Conservation (phyloP, 192 early-diverging fungal genomes). For the Coemansia sp. region DNA sequence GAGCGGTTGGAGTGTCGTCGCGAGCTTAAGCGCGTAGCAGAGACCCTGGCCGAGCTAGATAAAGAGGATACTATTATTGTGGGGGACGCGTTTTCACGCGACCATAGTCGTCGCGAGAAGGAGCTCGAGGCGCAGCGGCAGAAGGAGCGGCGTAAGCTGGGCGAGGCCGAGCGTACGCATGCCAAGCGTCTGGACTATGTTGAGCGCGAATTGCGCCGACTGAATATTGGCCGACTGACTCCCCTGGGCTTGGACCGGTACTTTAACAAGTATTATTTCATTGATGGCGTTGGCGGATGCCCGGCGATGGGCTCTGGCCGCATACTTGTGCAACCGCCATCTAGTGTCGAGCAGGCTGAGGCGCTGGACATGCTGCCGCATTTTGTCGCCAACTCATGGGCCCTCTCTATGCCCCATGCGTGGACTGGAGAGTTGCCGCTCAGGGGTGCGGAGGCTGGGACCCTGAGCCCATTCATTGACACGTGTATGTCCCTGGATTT, state of each 20-base stretch:
- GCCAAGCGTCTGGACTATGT: conserved; percentile 58
- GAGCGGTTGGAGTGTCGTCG: conserved; percentile 73
- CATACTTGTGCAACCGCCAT: conserved; percentile 64
- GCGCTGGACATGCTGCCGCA: conserved; percentile 16
- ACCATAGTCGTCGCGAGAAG: conserved; percentile 36
- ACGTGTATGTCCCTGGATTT: not conserved
- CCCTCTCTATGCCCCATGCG: conserved; percentile 50
- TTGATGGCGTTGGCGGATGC: conserved; percentile 76
- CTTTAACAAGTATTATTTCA: conserved; percentile 87
- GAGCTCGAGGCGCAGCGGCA: conserved; percentile 46
- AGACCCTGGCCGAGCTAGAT: conserved; percentile 55
- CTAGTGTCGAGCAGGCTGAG: conserved; percentile 42
- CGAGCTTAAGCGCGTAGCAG: conserved; percentile 62
- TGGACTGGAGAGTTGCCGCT: conserved; percentile 41
- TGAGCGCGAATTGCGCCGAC: conserved; percentile 70
- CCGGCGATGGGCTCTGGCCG: conserved; percentile 55
- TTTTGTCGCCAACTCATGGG: conserved; percentile 30
- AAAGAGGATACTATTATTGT: conserved; percentile 12
- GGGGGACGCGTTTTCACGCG: conserved; percentile 17
- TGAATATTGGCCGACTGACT: conserved; percentile 65
- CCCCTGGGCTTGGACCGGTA: conserved; percentile 86
- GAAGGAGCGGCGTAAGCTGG: conserved; percentile 50
- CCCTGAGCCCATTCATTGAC: not conserved
- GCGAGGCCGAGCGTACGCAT: conserved; percentile 44
- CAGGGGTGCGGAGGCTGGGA: not conserved